Base-by-base conservation (phyloP, 805 yeast genomes). In the Starmerella bacillaris region DNA sequence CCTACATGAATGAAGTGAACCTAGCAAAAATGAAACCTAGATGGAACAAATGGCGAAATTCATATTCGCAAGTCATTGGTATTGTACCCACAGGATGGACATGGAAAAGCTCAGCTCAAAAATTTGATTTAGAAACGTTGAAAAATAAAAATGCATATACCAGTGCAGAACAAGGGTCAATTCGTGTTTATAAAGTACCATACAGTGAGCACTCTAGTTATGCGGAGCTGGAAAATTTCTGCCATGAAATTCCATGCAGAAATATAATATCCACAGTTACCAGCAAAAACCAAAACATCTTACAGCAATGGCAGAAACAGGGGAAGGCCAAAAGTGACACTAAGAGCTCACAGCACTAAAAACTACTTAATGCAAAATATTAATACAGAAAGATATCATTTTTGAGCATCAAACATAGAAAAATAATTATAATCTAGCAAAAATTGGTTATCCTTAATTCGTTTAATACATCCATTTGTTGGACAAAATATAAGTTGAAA, bases 171-270 rank as follows among this genome's bases (percentile, higher is more conserved):
- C 53, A 37, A 36, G 60, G 44, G 45, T 53, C 27, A 28, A 53
- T 60, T 34, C 65, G 72, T 31, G 59, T 71, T 1, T 73, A 74
- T 45, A 54, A 66, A 8, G 68, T 84, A 2, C 96, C 98, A 0
- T 89, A 89, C 50, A 76, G 92, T 49, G 98, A 89, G 51, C 98
- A 89, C 57, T 80, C 94, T 8, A 79, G 93, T 38, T 86, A 73
- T 48, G 59, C 77, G 26, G 98, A 89, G 48, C 60, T 89, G 26
- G 63, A 74, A 9, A 63, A 65, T 36, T 79, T 86, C 50, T 67
- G 75, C 17, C 57, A 66, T 2, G 55, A 64, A 17, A 45, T 80
- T 27, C 53, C 64, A 5, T 65, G 70, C 43, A 55, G 56, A 0
- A 48, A 61, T 27, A 66, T 80, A 11, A 70, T 83, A 6, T 89